These are phyloP conservation scores for Eucalyptus decipiens DNA, from an alignment of 345 rosid species.

Conservation along the genomic window DNA sequence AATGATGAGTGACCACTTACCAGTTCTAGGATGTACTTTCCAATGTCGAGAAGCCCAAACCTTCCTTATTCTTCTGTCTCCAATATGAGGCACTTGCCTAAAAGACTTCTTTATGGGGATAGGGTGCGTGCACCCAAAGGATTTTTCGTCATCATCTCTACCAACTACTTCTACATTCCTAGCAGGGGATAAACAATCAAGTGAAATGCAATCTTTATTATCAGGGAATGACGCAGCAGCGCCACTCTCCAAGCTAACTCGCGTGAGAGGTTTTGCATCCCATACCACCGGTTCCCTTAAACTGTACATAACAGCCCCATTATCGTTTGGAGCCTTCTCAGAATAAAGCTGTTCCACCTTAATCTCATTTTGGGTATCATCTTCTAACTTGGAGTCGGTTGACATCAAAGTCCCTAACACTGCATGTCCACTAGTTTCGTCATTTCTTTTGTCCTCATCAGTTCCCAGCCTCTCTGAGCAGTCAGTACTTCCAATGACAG, in stretches of 20 bases:
- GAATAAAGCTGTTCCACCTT: slow-evolving; percentile 14
- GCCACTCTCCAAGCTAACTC: slow-evolving; percentile 40
- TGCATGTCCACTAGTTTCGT: slow-evolving; percentile 23
- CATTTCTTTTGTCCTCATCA: slow-evolving; percentile 27
- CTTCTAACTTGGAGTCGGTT: slow-evolving; percentile 23
- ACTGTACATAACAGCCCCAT: slow-evolving; percentile 14
- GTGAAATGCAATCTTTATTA: slow-evolving; percentile 15
- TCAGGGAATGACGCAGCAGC: slow-evolving; percentile 14
- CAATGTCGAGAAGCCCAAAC: slow-evolving; percentile 71
- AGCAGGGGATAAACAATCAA: slow-evolving; percentile 13
- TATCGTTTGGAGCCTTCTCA: slow-evolving; percentile 4
- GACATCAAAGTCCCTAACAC: slow-evolving; percentile 12
- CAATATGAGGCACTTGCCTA: slow-evolving; percentile 59
- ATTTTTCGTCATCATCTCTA: slow-evolving; percentile 89
- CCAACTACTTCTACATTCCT: slow-evolving; percentile 56
- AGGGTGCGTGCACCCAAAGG: slow-evolving; percentile 60
- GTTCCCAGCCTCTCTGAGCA: slow-evolving; percentile 25
- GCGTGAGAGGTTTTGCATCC: slow-evolving; percentile 47
- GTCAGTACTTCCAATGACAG: not conserved
- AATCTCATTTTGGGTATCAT: slow-evolving; percentile 12
- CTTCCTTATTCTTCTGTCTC: slow-evolving; percentile 85
- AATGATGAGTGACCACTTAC: slow-evolving; percentile 18
- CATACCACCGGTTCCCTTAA: slow-evolving; percentile 30
- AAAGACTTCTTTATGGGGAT: slow-evolving; percentile 35
- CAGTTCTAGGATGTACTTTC: slow-evolving; percentile 39